Percentiles rank a stretch among this genome's conserved stretches.
Evolutionary conservation across 805 yeast genomes (phyloP).

Genomic region (Lachancea nothofagi): DNA sequence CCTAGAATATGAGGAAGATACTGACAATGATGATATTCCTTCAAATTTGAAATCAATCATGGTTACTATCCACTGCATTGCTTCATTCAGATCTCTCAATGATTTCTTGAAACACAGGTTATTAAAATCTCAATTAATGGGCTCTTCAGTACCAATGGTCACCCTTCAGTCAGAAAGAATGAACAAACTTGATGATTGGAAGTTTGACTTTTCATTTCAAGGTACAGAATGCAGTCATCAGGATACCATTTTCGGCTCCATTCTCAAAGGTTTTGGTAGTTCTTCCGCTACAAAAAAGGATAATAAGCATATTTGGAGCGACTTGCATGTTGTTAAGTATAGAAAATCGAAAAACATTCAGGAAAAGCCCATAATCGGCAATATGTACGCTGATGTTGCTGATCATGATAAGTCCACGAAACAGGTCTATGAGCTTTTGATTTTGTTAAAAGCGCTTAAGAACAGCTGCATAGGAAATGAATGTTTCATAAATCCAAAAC

Average conservation of each 20-base stretch:
- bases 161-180: conserved; percentile 9
- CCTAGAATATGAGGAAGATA: conserved; percentile 39
- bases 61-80: conserved; percentile 48
- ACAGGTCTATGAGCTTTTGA: conserved; percentile 36
- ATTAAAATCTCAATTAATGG: conserved; percentile 25
- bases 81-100: conserved; percentile 42
- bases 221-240: conserved; percentile 56
- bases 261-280: conserved; percentile 52
- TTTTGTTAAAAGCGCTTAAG: conserved; percentile 44
- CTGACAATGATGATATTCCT: conserved; percentile 23
- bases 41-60: conserved; percentile 26
- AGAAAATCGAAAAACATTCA: conserved; percentile 33
- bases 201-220: conserved; percentile 52
- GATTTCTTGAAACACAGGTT: conserved; percentile 40
- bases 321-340: conserved; percentile 47
- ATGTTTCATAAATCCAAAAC: conserved; percentile 67
- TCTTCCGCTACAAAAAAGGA: conserved; percentile 34
- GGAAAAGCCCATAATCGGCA: conserved; percentile 21
- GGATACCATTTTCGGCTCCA: conserved; percentile 72
- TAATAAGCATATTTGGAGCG: conserved; percentile 51
- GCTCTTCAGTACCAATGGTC: conserved; percentile 19
- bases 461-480: conserved; percentile 34
- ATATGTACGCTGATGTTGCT: conserved; percentile 27
- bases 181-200: conserved; percentile 25
- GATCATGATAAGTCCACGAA: conserved; percentile 5